Percentiles rank a stretch among this genome's conserved stretches.
These are phyloP conservation scores for Raffaelea deltoideospora DNA, from an alignment of 2,329 filamentous ascomycete species.

Conservation along the genomic window DNA sequence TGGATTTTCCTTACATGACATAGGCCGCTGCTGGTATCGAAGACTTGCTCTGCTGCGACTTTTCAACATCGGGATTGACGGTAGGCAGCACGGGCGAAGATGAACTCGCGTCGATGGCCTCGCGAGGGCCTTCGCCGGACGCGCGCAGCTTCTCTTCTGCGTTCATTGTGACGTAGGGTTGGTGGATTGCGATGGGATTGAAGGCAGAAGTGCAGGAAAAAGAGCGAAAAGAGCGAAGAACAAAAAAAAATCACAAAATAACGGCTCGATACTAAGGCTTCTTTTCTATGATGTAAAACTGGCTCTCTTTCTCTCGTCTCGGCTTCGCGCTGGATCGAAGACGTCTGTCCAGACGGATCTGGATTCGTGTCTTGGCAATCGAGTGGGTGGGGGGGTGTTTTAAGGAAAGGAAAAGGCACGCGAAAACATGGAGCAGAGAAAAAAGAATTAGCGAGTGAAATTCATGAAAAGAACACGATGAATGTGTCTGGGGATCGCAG, in stretches of 20 bases:
- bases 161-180: constrained; percentile 30
- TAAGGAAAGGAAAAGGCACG: no score
- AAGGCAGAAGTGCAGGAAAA: background rate
- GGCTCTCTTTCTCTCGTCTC: background rate
- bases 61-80: constrained; percentile 61
- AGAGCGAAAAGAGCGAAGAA: background rate
- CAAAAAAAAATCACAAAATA: background rate
- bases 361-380: no score
- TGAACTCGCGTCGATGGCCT: constrained; percentile 20
- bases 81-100: constrained; percentile 59
- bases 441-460: no score
- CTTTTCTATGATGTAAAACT: background rate
- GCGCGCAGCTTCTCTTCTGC: constrained; percentile 69
- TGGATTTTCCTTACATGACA: constrained; percentile 54
- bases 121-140: constrained; percentile 60
- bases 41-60: constrained; percentile 48
- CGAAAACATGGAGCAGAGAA: no score
- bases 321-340: background rate
- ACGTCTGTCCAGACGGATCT: no score
- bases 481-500: no score
- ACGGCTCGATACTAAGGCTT: background rate
- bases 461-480: no score
- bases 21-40: constrained; percentile 72
- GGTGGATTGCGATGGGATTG: background rate
- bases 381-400: no score